These are phyloP conservation scores for Nakaseomyces delphensis DNA, from an alignment of 1,139 yeast genomes.

Conservation along the genomic window DNA sequence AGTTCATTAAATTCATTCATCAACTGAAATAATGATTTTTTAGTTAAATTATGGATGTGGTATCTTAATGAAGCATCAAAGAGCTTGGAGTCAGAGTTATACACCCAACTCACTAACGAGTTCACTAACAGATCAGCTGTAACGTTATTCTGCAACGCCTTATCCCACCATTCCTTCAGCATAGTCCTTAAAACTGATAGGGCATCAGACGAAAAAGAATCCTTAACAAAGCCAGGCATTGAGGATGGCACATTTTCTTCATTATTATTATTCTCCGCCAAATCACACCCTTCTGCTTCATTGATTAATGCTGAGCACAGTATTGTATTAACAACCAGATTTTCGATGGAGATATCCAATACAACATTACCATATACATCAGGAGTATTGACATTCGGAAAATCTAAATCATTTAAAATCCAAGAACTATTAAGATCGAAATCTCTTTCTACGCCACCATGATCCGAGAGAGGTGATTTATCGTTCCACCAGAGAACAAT, in stretches of 20 bases:
- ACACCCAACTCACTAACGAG: conserved; percentile 81
- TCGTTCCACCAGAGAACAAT: conserved; percentile 93
- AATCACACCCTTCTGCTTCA: conserved; percentile 84
- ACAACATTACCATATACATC: conserved; percentile 75
- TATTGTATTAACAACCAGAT: conserved; percentile 76
- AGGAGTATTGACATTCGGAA: conserved; percentile 69
- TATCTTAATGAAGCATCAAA: conserved; percentile 76
- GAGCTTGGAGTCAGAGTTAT: conserved; percentile 58
- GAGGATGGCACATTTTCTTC: conserved; percentile 19
- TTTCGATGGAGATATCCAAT: conserved; percentile 69
- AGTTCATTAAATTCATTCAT: conserved; percentile 70
- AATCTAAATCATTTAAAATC: conserved; percentile 51
- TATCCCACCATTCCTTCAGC: conserved; percentile 93
- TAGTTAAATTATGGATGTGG: conserved; percentile 80
- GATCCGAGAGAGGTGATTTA: conserved; percentile 62
- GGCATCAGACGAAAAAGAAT: conserved; percentile 74
- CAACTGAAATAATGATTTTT: conserved; percentile 73
- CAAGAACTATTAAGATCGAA: conserved; percentile 28
- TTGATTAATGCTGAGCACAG: conserved; percentile 75
- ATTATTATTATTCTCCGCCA: conserved; percentile 43
- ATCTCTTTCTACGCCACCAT: conserved; percentile 77
- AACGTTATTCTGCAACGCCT: conserved; percentile 57
- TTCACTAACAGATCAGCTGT: conserved; percentile 85
- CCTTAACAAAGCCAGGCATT: conserved; percentile 49
- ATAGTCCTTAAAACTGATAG: conserved; percentile 59